These are phyloP conservation scores for Arbutus unedo DNA, from an alignment of 148 eudicot genomes.

Conservation along the genomic window DNA sequence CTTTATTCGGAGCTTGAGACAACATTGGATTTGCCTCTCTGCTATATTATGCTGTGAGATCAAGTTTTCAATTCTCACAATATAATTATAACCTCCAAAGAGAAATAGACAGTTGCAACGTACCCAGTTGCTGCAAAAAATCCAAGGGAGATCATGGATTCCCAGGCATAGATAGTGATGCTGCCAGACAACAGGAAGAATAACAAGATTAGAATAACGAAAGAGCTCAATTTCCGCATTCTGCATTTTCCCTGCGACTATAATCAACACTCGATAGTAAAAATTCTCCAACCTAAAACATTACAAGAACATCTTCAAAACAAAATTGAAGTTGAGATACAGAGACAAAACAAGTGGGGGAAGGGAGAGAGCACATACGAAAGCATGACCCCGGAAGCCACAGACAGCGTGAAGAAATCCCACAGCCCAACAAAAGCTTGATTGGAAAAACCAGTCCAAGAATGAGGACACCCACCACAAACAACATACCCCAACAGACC, in stretches of 20 bases:
- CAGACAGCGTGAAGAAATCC: constrained; percentile 58
- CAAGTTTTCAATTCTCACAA: not conserved
- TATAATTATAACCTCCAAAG: not conserved
- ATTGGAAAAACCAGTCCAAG: constrained; percentile 66
- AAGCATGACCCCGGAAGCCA: constrained; percentile 63
- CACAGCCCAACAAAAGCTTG: constrained; percentile 55
- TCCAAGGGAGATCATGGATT: constrained; percentile 27
- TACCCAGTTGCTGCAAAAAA: constrained; percentile 32
- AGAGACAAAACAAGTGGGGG: not conserved
- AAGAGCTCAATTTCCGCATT: constrained; percentile 22
- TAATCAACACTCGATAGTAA: constrained; percentile 30
- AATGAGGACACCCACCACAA: constrained; percentile 48
- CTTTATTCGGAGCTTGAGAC: not conserved
- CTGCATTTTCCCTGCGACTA: constrained; percentile 24
- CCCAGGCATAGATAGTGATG: constrained; percentile 19
- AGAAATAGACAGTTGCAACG: not conserved
- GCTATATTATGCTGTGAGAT: not conserved
- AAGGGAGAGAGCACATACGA: constrained; percentile 30
- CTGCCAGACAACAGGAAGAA: constrained; percentile 8
- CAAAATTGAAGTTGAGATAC: not conserved
- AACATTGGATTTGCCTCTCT: not conserved
- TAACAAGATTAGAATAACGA: not conserved
- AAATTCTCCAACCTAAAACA: constrained; percentile 35
- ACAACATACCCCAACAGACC: constrained; percentile 37
- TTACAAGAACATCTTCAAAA: not conserved